Evolutionary conservation across 2,329 filamentous ascomycete species (phyloP), one percentile per base, ranked within the genome.

Genomic region (Cercospora sp.): DNA sequence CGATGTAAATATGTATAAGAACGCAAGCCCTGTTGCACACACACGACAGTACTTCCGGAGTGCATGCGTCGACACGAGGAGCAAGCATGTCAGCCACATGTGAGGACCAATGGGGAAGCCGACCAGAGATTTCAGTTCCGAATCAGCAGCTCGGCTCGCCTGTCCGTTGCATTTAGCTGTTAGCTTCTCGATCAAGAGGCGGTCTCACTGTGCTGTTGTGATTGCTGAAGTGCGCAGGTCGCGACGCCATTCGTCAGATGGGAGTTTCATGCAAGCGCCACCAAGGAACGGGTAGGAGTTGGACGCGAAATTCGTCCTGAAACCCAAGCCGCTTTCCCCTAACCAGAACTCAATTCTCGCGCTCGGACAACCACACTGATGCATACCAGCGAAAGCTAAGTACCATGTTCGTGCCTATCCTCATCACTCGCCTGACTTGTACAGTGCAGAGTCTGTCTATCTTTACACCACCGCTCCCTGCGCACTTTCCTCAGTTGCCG

Each of bases 1-100:
- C 62, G 30, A 67, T 76, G 71, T 74, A 77, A 68, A 73, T 73
- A 71, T 18, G 53, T 76, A 74, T 75, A 75, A 71, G 58, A 72
- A 73, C 68, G 53, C 67, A 53, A 67, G 62, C 62, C 18, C 20
- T 53, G 51, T 30, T 58, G 62, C 62, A 64, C 33, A 58, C 53
- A 59, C 53, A 64, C 61, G 23, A 57, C 53, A 48, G 26, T 30
- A 42, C 42, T 36, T 48, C 33, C 62, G 51, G 62, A 59, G 62
- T 59, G 62, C 62, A 64, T 64, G 62, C 62, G 33, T 64, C 3
- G 9, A 55, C 51, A 64, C 51, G 61, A 57, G 48, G 18, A 57
- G 61, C 61, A 18, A 63, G 36, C 59, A 45, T 18, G 60, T 59
- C 53, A 64, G 62, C 62, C 51, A 58, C 62, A 36, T 20, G 51